These are phyloP conservation scores for Endogone sp. DNA, from an alignment of 192 early-diverging fungal species.

Conservation along the genomic window DNA sequence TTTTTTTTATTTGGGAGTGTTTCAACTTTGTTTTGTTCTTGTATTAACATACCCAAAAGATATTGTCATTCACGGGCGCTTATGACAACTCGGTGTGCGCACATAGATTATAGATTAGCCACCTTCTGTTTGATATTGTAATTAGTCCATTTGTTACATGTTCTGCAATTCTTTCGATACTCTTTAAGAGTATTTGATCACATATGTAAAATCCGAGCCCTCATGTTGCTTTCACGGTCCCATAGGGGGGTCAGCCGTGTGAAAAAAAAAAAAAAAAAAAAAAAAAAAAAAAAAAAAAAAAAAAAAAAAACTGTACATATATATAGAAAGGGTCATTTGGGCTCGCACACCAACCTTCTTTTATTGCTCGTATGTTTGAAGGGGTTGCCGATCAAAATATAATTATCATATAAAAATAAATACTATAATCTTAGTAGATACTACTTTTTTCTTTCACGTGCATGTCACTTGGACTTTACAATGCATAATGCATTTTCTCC, in stretches of 20 bases:
- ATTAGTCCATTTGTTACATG: neutral
- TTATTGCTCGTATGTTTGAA: neutral
- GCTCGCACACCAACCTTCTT: neutral
- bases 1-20: neutral
- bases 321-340: neutral
- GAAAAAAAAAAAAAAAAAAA: too few species aligned
- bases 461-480: too few species aligned
- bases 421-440: neutral
- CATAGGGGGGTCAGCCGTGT: neutral
- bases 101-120: neutral
- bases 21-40: neutral
- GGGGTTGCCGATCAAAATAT: neutral
- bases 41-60: neutral
- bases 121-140: neutral
- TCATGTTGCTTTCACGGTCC: neutral
- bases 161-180: neutral
- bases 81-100: neutral
- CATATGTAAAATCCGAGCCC: neutral
- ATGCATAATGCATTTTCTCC: too few species aligned
- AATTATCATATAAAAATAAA: too few species aligned
- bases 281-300: too few species aligned
- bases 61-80: neutral
- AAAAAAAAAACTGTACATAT: neutral
- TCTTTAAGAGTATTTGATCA: neutral
- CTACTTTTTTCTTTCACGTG: too few species aligned